Percentiles rank a stretch among this genome's conserved stretches.
These are phyloP conservation scores for Psilocybe tampanensis DNA, from an alignment of 768 basidiomycete genomes.

Conservation along the genomic window DNA sequence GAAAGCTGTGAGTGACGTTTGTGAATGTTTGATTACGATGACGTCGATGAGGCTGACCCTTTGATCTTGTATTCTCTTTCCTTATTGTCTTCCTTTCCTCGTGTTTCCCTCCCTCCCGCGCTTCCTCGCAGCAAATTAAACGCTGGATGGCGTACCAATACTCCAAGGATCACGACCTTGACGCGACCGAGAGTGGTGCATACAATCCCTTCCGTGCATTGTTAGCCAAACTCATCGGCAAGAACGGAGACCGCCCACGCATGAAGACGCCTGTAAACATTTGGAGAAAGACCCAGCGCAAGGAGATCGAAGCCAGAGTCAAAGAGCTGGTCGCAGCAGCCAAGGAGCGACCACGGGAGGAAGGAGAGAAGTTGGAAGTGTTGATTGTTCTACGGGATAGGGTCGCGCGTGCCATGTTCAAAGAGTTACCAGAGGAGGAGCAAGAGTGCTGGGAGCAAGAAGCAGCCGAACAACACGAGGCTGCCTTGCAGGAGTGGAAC, in stretches of 20 bases:
- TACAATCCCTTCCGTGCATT: slow-evolving; percentile 2
- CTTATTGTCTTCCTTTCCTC: too few relatives aligned
- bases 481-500: slow-evolving; percentile 1
- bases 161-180: slow-evolving; percentile 12
- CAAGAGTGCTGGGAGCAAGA: background rate
- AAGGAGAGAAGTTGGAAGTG: background rate
- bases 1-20: background rate
- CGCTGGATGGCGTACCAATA: slow-evolving; percentile 20
- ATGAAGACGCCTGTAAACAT: background rate
- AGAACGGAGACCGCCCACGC: background rate
- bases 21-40: background rate
- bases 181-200: slow-evolving; percentile 2
- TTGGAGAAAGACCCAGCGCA: slow-evolving; percentile 2
- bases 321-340: background rate
- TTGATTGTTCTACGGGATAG: background rate
- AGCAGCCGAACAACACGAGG: background rate
- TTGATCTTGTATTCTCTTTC: too few relatives aligned
- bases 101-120: too few relatives aligned
- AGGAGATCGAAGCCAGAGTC: background rate
- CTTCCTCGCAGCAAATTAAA: slow-evolving; percentile 22
- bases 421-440: background rate
- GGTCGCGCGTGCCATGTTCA: background rate
- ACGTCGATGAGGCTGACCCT: too few relatives aligned
- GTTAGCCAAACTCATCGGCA: slow-evolving; percentile 11
- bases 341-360: too few relatives aligned